phyloP scores from a whole-genome alignment of 306 rosid genomes.

The Hippophae tibetana region DNA sequence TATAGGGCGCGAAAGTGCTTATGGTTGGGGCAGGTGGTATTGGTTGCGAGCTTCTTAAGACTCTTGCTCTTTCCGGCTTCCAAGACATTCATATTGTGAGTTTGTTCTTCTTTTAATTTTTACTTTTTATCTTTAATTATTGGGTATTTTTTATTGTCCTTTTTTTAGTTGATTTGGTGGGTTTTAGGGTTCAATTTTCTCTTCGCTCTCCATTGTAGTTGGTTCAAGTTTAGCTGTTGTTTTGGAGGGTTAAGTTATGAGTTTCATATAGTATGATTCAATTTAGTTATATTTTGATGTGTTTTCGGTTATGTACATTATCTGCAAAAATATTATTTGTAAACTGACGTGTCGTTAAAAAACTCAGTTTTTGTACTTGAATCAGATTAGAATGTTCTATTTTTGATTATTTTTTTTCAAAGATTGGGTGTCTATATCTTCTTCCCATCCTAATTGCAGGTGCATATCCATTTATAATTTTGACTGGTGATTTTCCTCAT shows the following conservation, averaged over 20 bases:
- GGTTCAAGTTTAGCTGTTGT: neutral
- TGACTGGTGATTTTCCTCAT: slow-evolving; percentile 5
- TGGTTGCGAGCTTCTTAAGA: slow-evolving; percentile 96
- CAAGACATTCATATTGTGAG: slow-evolving; percentile 87
- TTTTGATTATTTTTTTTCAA: neutral
- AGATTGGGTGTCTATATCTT: too few relatives aligned
- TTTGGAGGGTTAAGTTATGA: neutral
- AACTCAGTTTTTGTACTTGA: too few relatives aligned
- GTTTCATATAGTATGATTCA: neutral
- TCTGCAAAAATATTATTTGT: too few relatives aligned
- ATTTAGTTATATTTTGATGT: too few relatives aligned
- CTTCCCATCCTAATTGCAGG: too few relatives aligned
- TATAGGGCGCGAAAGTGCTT: slow-evolving; percentile 78
- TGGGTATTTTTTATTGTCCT: slow-evolving; percentile 7
- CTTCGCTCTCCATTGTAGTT: neutral
- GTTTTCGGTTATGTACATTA: neutral
- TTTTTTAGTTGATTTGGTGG: slow-evolving; percentile 1
- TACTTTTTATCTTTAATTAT: too few relatives aligned
- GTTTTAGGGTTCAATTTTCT: slow-evolving; percentile 17
- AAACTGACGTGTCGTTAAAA: too few relatives aligned
- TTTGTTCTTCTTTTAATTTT: neutral
- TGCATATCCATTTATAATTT: neutral
- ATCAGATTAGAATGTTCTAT: too few relatives aligned
- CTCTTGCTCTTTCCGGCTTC: slow-evolving; percentile 93
- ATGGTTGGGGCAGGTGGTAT: slow-evolving; percentile 99